phyloP scores from a whole-genome alignment of 805 yeast genomes.

The Saccharomyces eubayanus region DNA sequence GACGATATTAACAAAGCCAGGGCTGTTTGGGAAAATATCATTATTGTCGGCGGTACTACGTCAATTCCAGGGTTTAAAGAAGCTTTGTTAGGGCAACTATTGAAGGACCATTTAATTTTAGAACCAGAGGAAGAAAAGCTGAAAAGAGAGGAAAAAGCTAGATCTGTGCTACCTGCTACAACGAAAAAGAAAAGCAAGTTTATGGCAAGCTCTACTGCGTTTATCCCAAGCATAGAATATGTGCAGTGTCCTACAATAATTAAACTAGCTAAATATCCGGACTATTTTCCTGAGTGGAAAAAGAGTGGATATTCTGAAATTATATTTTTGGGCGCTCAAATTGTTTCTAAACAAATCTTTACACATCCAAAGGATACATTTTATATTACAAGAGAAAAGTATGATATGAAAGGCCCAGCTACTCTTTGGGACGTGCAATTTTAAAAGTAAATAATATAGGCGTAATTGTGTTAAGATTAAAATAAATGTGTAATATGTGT shows the following conservation, averaged over 20 bases:
- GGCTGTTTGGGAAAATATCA: conserved; percentile 76
- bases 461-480: neutral
- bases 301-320: conserved; percentile 67
- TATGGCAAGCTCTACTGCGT: conserved; percentile 22
- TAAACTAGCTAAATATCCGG: conserved; percentile 65
- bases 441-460: conserved; percentile 7
- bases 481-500: neutral
- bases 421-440: conserved; percentile 63
- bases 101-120: conserved; percentile 44
- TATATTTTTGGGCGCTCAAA: conserved; percentile 77
- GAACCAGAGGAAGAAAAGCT: conserved; percentile 26
- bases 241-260: conserved; percentile 77
- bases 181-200: conserved; percentile 23
- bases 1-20: conserved; percentile 66
- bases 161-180: conserved; percentile 28
- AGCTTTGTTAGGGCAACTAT: conserved; percentile 51
- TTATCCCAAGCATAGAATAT: conserved; percentile 26
- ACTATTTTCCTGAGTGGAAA: conserved; percentile 94
- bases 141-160: conserved; percentile 23
- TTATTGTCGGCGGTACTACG: conserved; percentile 71
- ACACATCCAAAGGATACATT: conserved; percentile 54
- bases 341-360: conserved; percentile 78
- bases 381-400: conserved; percentile 61
- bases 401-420: conserved; percentile 72
- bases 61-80: conserved; percentile 70